These are phyloP conservation scores for Phytopythium ostracodes DNA, from an alignment of 352 stramenopile genomes.

Conservation along the genomic window DNA sequence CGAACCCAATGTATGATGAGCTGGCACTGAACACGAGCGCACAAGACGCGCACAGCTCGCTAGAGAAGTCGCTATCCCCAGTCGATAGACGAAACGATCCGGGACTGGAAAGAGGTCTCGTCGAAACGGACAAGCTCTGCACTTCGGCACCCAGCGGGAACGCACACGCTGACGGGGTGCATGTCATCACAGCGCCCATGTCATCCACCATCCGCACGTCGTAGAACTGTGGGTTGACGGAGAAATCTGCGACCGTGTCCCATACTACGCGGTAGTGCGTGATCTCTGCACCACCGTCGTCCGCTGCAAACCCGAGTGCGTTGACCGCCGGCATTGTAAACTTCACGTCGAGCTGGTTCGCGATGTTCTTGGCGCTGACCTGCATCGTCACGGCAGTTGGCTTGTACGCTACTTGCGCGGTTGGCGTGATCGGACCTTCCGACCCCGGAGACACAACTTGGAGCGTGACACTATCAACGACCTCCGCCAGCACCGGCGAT, in stretches of 20 bases:
- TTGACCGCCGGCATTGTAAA: conserved; percentile 72
- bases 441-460: conserved; percentile 8
- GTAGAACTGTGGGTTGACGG: conserved; percentile 30
- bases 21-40: conserved; percentile 33
- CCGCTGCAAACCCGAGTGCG: conserved; percentile 50
- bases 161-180: conserved; percentile 46
- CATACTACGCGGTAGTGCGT: conserved; percentile 64
- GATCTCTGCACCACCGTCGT: conserved; percentile 51
- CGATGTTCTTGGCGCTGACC: conserved; percentile 69
- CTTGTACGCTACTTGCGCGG: conserved; percentile 56
- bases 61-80: conserved; percentile 31
- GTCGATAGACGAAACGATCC: conserved; percentile 78
- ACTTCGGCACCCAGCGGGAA: conserved; percentile 91
- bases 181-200: conserved; percentile 21
- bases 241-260: conserved; percentile 45
- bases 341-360: conserved; percentile 73
- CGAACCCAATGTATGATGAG: conserved; percentile 58
- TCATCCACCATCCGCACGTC: conserved; percentile 47
- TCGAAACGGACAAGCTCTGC: conserved; percentile 84
- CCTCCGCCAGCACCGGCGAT: conserved; percentile 42
- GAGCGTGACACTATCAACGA: conserved; percentile 26
- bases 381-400: conserved; percentile 68
- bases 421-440: conserved; percentile 34
- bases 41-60: conserved; percentile 30
- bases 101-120: conserved; percentile 21